Conservation (phyloP, 768 basidiomycete genomes). For the Clitopilus passeckerianus region DNA sequence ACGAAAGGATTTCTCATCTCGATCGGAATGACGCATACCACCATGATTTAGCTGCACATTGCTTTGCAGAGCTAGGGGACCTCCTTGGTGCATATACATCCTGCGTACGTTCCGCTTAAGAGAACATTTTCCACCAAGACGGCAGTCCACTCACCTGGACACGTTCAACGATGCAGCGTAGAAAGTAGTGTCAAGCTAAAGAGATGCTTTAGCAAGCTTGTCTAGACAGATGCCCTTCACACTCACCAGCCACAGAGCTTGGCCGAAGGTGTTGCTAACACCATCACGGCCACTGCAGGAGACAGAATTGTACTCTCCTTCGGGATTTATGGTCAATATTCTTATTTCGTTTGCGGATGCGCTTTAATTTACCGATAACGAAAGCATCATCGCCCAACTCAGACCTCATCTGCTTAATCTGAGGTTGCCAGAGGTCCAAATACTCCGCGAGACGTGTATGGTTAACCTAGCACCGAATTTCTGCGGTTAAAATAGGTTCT, state of each 20-base stretch:
- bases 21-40: conserved; percentile 18
- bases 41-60: conserved; percentile 45
- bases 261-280: conserved; percentile 51
- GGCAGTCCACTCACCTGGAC: conserved; percentile 30
- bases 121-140: background rate
- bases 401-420: conserved; percentile 40
- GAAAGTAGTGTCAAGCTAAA: conserved; percentile 37
- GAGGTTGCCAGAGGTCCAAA: conserved; percentile 52
- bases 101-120: conserved; percentile 19
- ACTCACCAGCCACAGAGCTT: conserved; percentile 45
- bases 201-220: background rate
- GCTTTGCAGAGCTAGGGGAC: conserved; percentile 45
- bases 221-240: background rate
- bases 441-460: conserved; percentile 47
- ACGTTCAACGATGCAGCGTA: conserved; percentile 47
- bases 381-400: conserved; percentile 42
- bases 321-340: no score
- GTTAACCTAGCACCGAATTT: conserved; percentile 32
- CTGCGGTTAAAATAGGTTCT: no score
- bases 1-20: background rate
- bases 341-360: no score
- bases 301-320: conserved; percentile 53
- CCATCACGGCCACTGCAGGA: conserved; percentile 45
- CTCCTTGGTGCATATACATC: conserved; percentile 51
- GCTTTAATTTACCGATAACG: conserved; percentile 30